These are phyloP conservation scores for Ceratobasidium sp. DNA, from an alignment of 1,284 basidiomycete genomes.

Conservation along the genomic window DNA sequence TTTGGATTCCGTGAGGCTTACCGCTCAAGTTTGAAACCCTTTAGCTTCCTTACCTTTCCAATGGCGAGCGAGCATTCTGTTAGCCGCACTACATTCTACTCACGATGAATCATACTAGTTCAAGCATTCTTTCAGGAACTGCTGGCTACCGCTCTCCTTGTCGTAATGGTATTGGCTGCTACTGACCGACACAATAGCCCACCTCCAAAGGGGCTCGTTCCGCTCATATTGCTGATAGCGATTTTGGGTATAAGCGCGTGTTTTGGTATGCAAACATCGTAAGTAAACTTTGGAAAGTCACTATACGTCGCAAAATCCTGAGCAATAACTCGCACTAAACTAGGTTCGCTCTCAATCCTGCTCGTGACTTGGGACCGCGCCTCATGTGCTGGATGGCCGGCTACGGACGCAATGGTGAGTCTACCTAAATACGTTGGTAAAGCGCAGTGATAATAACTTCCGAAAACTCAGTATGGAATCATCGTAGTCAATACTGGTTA, in stretches of 20 bases:
- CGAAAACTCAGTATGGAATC: slow-evolving; percentile 15
- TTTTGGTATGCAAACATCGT: slow-evolving; percentile 20
- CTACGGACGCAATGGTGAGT: slow-evolving; percentile 64
- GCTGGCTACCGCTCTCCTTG: background rate
- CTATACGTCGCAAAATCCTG: background rate
- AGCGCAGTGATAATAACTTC: too few relatives aligned
- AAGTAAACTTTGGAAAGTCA: background rate
- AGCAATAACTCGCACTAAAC: background rate
- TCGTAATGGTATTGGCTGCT: slow-evolving; percentile 1
- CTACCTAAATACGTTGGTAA: too few relatives aligned
- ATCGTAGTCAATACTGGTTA: slow-evolving; percentile 75
- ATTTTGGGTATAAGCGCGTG: slow-evolving; percentile 2
- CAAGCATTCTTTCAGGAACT: slow-evolving; percentile 8
- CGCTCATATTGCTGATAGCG: slow-evolving; percentile 1
- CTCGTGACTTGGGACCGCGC: slow-evolving; percentile 74
- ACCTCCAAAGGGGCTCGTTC: background rate
- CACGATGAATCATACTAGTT: background rate
- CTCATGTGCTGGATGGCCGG: slow-evolving; percentile 72
- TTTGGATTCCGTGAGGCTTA: background rate
- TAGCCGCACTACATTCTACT: background rate
- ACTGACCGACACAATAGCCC: slow-evolving; percentile 18
- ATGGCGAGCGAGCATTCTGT: slow-evolving; percentile 1
- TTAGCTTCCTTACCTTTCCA: slow-evolving; percentile 10
- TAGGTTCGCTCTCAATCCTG: slow-evolving; percentile 71
- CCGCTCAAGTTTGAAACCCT: background rate